These are phyloP conservation scores for Metarhizium brunneum DNA, from an alignment of 2,329 filamentous ascomycete genomes.

Conservation along the genomic window DNA sequence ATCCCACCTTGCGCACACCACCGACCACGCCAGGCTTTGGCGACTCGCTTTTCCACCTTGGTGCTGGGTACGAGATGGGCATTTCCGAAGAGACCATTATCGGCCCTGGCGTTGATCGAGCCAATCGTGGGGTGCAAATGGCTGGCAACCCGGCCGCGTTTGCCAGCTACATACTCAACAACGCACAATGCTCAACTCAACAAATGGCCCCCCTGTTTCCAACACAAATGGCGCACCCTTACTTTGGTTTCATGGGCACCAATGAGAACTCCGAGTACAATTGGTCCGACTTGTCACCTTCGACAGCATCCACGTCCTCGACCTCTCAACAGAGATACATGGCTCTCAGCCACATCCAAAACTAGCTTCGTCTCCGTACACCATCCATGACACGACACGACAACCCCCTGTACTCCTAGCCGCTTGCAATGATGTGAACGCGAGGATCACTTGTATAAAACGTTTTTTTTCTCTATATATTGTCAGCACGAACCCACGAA, in stretches of 20 bases:
- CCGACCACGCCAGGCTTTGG: slow-evolving; percentile 43
- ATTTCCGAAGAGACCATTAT: slow-evolving; percentile 39
- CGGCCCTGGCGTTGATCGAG: slow-evolving; percentile 35
- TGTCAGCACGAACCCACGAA: background rate
- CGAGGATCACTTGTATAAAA: background rate
- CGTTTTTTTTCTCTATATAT: no score
- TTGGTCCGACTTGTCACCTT: slow-evolving; percentile 37
- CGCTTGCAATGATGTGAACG: background rate
- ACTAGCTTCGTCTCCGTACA: background rate
- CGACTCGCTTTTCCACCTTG: slow-evolving; percentile 29
- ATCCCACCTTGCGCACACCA: slow-evolving; percentile 41
- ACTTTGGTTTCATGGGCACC: slow-evolving; percentile 26
- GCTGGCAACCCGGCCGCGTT: slow-evolving; percentile 28
- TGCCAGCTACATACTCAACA: slow-evolving; percentile 35
- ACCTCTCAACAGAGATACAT: slow-evolving; percentile 11
- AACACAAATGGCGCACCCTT: slow-evolving; percentile 31
- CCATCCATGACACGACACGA: background rate
- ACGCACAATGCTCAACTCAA: slow-evolving; percentile 25
- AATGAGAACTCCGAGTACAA: slow-evolving; percentile 36
- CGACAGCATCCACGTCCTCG: slow-evolving; percentile 23
- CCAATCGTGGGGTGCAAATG: slow-evolving; percentile 38
- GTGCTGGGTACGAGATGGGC: slow-evolving; percentile 28
- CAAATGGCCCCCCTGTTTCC: slow-evolving; percentile 17
- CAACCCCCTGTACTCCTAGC: background rate
- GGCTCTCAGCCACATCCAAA: slow-evolving; percentile 15